Evolutionary conservation across 2,329 filamentous ascomycete species (phyloP), one percentile per base, ranked within the genome.

Genomic region (Cylindrodendrum hubeiense): DNA sequence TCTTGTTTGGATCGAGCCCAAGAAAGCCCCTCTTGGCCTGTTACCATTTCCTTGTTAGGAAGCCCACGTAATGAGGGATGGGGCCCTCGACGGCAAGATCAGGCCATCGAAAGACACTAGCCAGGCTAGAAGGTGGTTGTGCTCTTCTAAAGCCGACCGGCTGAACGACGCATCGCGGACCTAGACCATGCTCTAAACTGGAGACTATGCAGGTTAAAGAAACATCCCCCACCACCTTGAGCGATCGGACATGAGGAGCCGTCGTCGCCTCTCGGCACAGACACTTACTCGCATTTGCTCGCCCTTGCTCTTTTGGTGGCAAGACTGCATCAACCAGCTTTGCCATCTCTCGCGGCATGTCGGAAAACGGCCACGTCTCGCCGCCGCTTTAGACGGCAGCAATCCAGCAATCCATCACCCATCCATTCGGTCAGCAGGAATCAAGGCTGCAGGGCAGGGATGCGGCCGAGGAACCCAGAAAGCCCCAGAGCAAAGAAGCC

Each of bases 81-180:
- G 59, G 51, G 37, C 59, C 60, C 56, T 62, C n/a, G 51, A 63
- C 44, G 33, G 60, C 59, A 52, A 41, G 49, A 66, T 67, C 72
- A 69, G 57, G 44, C 56, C 67, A 73, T 70, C 28, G 37, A 44
- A 68, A 66, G 63, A 58, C 71, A 68, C 72, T 67, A 71, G 58
- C 50, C 53, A 54, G 66, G 49, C 57, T 64, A 59, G 66, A 70
- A 68, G 56, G 47, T 52, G 52, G 54, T 53, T 60, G 55, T 66
- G 55, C 41, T 28, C 66, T 74, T 70, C 58, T 62, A 65, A 63
- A 68, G 71, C 61, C 60, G 58, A 54, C 51, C 41, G 59, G 58
- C 64, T 52, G 65, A 67, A 63, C 63, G 56, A 70, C 61, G 65
- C 43, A 58, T 67, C 19, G 21, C 19, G 34, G 21, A 43, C 26